Evolutionary conservation across 192 early-diverging fungal genomes (phyloP).

Genomic region (Chytriomyces confervae): DNA sequence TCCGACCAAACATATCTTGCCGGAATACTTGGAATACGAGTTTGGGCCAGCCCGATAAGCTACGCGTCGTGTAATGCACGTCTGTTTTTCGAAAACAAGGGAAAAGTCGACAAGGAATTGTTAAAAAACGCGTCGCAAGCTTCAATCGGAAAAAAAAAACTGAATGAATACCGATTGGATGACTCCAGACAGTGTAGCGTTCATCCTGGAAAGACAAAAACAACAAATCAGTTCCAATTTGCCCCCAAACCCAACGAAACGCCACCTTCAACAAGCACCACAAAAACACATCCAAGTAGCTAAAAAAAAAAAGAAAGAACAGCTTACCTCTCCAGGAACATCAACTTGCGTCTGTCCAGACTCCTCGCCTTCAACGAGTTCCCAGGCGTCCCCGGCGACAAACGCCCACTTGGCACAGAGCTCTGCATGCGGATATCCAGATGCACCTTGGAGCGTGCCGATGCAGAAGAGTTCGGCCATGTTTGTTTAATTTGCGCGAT

Average conservation of each 20-base stretch:
- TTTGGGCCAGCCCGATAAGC: slow-evolving; percentile 62
- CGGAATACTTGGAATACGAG: slow-evolving; percentile 59
- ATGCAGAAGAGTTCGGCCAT: slow-evolving; percentile 62
- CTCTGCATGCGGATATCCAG: slow-evolving; percentile 47
- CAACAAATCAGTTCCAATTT: not conserved
- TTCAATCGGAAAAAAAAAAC: not conserved
- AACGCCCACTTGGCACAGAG: slow-evolving; percentile 55
- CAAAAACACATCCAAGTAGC: not conserved
- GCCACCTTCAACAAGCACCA: not conserved
- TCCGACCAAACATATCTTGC: slow-evolving; percentile 58
- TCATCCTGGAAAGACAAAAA: slow-evolving; percentile 44
- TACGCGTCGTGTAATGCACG: slow-evolving; percentile 60
- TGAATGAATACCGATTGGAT: slow-evolving; percentile 56
- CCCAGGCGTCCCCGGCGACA: slow-evolving; percentile 55
- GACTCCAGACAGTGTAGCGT: slow-evolving; percentile 55
- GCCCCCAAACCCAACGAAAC: no score
- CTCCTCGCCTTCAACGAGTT: slow-evolving; percentile 50
- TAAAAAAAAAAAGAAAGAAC: slow-evolving; percentile 1
- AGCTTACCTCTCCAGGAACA: slow-evolving; percentile 38
- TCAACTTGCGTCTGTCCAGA: slow-evolving; percentile 59
- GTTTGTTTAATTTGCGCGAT: not conserved
- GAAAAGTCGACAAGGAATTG: not conserved
- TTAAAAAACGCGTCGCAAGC: not conserved
- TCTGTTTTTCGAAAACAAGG: slow-evolving; percentile 40
- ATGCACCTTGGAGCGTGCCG: slow-evolving; percentile 55